Evolutionary conservation across 2,329 filamentous ascomycete genomes (phyloP).

Genomic region (Venturia pyrina): DNA sequence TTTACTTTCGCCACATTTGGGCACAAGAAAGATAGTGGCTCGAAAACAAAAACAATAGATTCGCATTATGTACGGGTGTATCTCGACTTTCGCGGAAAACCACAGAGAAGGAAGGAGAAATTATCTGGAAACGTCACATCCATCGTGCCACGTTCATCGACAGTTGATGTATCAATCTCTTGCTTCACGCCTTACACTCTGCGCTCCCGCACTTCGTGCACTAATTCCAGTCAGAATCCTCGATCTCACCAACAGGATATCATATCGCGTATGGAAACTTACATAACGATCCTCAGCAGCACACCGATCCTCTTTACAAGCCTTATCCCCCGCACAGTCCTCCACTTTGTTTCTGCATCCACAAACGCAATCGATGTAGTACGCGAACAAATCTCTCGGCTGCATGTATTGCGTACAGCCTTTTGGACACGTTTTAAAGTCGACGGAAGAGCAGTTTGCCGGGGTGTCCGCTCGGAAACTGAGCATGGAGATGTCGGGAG

Average conservation of each 20-base stretch:
- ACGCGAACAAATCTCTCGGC: neutral
- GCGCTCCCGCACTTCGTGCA: neutral
- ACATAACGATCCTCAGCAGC: neutral
- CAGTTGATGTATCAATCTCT: too few relatives aligned
- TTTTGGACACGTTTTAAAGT: conserved; percentile 2
- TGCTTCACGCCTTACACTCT: neutral
- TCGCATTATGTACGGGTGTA: too few relatives aligned
- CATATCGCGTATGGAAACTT: neutral
- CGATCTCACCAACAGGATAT: neutral
- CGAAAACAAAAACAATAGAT: too few relatives aligned
- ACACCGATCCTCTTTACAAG: neutral
- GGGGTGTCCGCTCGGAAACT: neutral
- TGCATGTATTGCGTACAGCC: conserved; percentile 2
- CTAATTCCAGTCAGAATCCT: neutral
- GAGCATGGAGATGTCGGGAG: neutral
- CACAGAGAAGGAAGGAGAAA: too few relatives aligned
- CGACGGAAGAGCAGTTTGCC: neutral
- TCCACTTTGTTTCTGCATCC: neutral
- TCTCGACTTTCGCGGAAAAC: too few relatives aligned
- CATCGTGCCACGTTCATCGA: too few relatives aligned
- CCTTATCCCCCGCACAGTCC: neutral
- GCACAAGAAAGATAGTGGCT: too few relatives aligned
- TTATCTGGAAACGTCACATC: too few relatives aligned
- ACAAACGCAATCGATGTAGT: conserved; percentile 1
- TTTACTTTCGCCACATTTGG: too few relatives aligned